Percentiles rank a stretch among this genome's conserved stretches.
These are phyloP conservation scores for Hypericum androsaemum DNA, from an alignment of 345 rosid genomes.

Conservation along the genomic window DNA sequence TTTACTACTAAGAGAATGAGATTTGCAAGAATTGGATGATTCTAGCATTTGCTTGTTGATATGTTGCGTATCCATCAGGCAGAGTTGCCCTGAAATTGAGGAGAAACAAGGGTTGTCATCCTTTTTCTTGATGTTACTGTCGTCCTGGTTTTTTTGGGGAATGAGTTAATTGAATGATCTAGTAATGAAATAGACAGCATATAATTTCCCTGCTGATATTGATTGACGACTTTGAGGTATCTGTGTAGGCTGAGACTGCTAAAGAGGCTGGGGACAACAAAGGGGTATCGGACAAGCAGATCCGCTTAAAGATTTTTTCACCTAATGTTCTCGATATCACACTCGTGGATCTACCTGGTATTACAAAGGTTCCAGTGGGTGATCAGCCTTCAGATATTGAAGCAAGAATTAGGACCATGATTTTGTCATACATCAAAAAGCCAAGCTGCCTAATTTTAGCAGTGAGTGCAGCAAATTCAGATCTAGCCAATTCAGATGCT, in stretches of 20 bases:
- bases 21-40: too few species aligned
- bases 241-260: slow-evolving; percentile 65
- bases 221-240: too few species aligned
- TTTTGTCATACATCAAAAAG: slow-evolving; percentile 81
- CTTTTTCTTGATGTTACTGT: too few species aligned
- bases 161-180: too few species aligned
- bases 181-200: too few species aligned
- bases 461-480: slow-evolving; percentile 87
- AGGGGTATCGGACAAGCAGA: slow-evolving; percentile 87
- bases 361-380: slow-evolving; percentile 93
- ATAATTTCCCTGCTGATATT: too few species aligned
- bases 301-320: slow-evolving; percentile 75
- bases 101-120: too few species aligned
- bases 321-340: slow-evolving; percentile 92
- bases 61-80: too few species aligned
- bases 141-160: too few species aligned
- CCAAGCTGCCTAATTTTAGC: slow-evolving; percentile 82
- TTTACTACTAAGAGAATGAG: too few species aligned
- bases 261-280: slow-evolving; percentile 82
- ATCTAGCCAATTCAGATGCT: slow-evolving; percentile 93
- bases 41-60: too few species aligned
- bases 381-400: slow-evolving; percentile 94
- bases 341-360: slow-evolving; percentile 94
- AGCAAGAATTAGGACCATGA: slow-evolving; percentile 93
- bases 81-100: too few species aligned